Evolutionary conservation across 2,329 filamentous ascomycete genomes (phyloP).

Genomic region (Aspergillus udagawae): DNA sequence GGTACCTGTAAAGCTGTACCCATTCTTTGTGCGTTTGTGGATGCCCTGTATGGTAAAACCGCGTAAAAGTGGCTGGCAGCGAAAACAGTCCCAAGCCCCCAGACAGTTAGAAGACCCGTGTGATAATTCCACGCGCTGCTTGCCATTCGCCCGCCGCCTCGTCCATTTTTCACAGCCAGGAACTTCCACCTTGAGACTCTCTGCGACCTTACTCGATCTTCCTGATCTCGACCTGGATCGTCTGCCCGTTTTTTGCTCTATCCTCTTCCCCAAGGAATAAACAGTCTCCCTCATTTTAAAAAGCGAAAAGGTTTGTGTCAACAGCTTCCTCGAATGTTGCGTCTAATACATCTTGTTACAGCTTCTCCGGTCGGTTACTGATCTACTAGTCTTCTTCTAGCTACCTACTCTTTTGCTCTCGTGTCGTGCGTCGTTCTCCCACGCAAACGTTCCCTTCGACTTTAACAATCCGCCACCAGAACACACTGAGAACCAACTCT

Average conservation of each 20-base stretch:
- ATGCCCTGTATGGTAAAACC: conserved; percentile 8
- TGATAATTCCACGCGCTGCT: conserved; percentile 28
- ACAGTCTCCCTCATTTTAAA: neutral
- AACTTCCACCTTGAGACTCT: conserved; percentile 11
- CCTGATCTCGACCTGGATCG: conserved; percentile 25
- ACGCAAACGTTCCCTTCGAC: conserved; percentile 12
- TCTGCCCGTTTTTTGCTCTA: conserved; percentile 23
- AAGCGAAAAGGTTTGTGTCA: neutral
- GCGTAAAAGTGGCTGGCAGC: conserved; percentile 10
- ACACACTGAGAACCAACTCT: conserved; percentile 1
- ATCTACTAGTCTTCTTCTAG: conserved; percentile 6
- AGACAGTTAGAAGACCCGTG: no score
- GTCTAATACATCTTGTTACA: neutral
- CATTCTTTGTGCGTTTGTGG: conserved; percentile 7
- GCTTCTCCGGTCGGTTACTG: neutral
- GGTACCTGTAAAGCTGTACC: neutral
- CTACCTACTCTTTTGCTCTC: conserved; percentile 3
- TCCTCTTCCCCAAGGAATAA: conserved; percentile 7
- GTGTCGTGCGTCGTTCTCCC: conserved; percentile 21
- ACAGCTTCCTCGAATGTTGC: neutral
- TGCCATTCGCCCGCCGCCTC: conserved; percentile 18
- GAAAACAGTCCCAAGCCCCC: neutral
- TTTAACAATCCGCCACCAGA: conserved; percentile 16
- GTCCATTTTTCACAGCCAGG: conserved; percentile 24
- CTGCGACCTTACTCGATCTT: conserved; percentile 18